Base-by-base conservation (phyloP, 345 rosid genomes). In the Salix dunnii region DNA sequence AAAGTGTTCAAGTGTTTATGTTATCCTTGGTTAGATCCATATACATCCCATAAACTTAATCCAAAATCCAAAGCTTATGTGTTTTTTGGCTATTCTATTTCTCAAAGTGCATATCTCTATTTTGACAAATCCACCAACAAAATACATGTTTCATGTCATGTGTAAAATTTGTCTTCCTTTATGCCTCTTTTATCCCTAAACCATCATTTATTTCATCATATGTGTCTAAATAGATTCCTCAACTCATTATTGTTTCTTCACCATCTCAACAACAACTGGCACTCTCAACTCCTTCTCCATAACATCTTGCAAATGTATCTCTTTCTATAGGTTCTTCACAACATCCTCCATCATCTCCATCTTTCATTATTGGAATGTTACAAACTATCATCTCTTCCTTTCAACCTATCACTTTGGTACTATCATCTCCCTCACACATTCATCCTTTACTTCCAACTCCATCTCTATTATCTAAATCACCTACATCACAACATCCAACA, bases 401-500 rank as follows among this genome's bases (percentile, higher is more conserved):
- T 1, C 1, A 43, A 1, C 35, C 35, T 33, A 33, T 33, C 35
- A 46, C 53, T 0, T 1, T 1, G 0, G 7, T 17, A 48, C 0
- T 6, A 14, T 0, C 7, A 5, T 17, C 21, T 0, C 16, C 53
- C 20, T 17, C 2, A 6, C 53, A 17, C 0, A 33, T 33, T 33
- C 0, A 33, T 33, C 35, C 0, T 33, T 0, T 33, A 4, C 6
- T 33, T 33, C 35, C 35, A 33, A 33, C 35, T 33, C 35, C 0
- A 33, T 0, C 35, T 33, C 6, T 33, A 33, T 33, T 38, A 38
- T 38, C 42, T 38, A 0, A 0, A 3, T 2, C 1, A 14, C 2
- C 20, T 3, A 18, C 0, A 16, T 0, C 53, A 6, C 2, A 49
- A 18, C 8, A 0, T 2, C 0, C 0, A 7, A 8, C 11, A 33